Evolutionary conservation across 768 basidiomycete genomes (phyloP).

Genomic region (Tulasnella sp.): DNA sequence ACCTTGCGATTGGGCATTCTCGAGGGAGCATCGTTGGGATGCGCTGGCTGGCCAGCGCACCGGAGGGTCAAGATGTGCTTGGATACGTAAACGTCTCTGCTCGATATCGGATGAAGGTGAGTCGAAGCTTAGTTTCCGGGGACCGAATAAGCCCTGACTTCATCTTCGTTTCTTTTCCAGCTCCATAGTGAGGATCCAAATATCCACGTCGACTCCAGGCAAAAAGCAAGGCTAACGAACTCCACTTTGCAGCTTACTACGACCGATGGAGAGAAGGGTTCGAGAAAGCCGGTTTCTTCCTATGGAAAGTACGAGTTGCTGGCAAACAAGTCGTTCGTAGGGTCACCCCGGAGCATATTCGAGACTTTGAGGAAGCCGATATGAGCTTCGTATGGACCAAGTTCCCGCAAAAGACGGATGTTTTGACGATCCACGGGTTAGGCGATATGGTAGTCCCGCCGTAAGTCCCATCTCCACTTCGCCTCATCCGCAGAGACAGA

Average conservation of each 20-base stretch:
- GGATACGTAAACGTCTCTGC: conserved; percentile 69
- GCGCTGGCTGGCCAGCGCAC: conserved; percentile 58
- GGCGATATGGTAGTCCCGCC: conserved; percentile 59
- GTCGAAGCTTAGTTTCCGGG: conserved; percentile 26
- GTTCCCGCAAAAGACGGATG: conserved; percentile 57
- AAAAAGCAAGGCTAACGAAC: no score
- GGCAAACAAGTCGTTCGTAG: conserved; percentile 46
- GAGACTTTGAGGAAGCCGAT: conserved; percentile 56
- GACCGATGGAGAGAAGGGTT: background rate
- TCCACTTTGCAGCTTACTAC: background rate
- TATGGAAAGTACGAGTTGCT: conserved; percentile 62
- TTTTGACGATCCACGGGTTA: conserved; percentile 68
- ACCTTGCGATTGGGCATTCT: conserved; percentile 69
- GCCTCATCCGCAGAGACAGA: no score
- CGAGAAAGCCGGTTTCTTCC: conserved; percentile 41
- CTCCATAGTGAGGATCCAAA: background rate
- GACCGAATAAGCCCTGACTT: background rate
- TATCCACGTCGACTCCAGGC: no score
- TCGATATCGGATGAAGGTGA: conserved; percentile 70
- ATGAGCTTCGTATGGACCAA: conserved; percentile 57
- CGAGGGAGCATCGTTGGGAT: conserved; percentile 60
- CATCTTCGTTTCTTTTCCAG: background rate
- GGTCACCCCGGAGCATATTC: conserved; percentile 53
- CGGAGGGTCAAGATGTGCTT: conserved; percentile 39
- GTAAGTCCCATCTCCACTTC: conserved; percentile 37